These are phyloP conservation scores for Bretziella fagacearum DNA, from an alignment of 2,329 filamentous ascomycete species.

Conservation along the genomic window DNA sequence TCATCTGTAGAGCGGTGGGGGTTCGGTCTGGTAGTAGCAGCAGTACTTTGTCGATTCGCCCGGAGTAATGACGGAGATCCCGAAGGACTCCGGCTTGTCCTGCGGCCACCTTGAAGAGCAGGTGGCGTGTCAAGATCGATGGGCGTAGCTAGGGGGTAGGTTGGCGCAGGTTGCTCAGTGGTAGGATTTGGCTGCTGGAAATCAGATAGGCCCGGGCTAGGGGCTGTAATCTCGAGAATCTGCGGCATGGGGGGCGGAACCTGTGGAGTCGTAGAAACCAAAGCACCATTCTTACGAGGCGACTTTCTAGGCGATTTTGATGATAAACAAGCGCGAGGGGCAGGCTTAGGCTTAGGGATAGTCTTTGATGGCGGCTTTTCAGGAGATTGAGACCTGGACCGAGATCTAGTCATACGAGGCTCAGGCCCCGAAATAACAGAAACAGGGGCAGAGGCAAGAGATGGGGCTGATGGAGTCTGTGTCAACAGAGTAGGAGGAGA, in stretches of 20 bases:
- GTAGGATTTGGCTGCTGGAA: neutral
- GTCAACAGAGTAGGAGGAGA: slow-evolving; percentile 4
- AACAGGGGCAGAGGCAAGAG: neutral
- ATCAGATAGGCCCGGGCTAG: slow-evolving; percentile 4
- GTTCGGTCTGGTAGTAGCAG: slow-evolving; percentile 2
- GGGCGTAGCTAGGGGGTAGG: slow-evolving; percentile 3
- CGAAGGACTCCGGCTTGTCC: slow-evolving; percentile 8
- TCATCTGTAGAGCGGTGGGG: neutral
- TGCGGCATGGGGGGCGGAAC: neutral
- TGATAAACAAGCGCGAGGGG: neutral
- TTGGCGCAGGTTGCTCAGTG: neutral
- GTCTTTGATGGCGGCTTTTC: slow-evolving; percentile 6
- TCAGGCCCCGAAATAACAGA: neutral
- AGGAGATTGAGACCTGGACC: slow-evolving; percentile 10
- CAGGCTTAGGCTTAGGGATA: neutral
- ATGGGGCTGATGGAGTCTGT: neutral
- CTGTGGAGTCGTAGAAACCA: slow-evolving; percentile 6
- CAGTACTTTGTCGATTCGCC: slow-evolving; percentile 8
- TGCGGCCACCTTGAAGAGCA: slow-evolving; percentile 2
- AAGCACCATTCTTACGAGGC: neutral
- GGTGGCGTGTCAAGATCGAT: slow-evolving; percentile 13
- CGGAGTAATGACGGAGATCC: slow-evolving; percentile 13
- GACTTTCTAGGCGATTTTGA: slow-evolving; percentile 11
- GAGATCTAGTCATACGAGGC: slow-evolving; percentile 8
- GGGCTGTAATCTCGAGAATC: slow-evolving; percentile 1